Evolutionary conservation across 805 yeast species (phyloP), one percentile per base, ranked within the genome.

Genomic region (Candida tammaniensis): DNA sequence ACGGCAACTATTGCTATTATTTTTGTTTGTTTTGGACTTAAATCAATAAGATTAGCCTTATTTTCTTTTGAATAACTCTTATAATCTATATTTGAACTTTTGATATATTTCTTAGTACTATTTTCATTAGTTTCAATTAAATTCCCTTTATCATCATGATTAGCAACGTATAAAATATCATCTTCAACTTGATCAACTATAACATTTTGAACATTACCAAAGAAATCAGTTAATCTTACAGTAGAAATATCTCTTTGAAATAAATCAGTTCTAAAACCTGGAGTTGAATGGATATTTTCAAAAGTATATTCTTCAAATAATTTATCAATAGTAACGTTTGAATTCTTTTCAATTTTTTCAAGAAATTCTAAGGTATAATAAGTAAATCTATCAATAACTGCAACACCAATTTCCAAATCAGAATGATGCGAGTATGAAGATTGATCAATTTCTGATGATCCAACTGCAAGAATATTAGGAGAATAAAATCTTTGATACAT

Each of bases 381-480:
- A 0, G 99, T 93, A 64, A 93, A 93, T 49, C 98, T 70, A 58
- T 93, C 99, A 51, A 93, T 93, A 9, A 93, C 96, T 0, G 98
- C 97, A 33, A 93, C 98, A 6, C 99, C 99, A 31, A 93, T 78
- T 51, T 91, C 97, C 28, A 83, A 76, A 56, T 93, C 99, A 1
- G 97, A 86, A 57, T 87, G 96, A 52, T 93, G 98, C 1, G 97
- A 88, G 54, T 88, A 93, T 2, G 96, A 86, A 32, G 91, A 80
- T 60, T 93, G 96, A 36, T 83, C 95, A 6, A 86, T 43, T 45
- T 74, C 83, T 7, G 95, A 84, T 1, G 96, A 87, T 0, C 98
- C 99, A 22, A 91, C 94, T 1, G 96, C 86, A 33, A 93, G 61
- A 29, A 93, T 78, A 55, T 93, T 88, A 21, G 98, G 98, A 7